Evolutionary conservation across 306 rosid species (phyloP).

Genomic region (Cicer arietinum): DNA sequence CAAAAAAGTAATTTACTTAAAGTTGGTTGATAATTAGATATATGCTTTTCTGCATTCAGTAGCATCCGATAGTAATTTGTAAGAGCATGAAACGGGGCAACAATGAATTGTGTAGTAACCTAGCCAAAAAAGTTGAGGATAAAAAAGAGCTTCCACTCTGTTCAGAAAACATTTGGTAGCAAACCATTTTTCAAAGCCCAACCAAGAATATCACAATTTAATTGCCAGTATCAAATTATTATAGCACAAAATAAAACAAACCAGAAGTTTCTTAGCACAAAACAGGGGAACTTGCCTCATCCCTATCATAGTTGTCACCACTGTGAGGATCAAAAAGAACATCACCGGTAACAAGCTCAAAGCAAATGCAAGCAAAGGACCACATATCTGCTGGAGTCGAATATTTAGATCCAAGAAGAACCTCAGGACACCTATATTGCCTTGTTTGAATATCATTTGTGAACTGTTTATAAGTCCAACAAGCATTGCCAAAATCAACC

Average conservation of each 20-base stretch:
- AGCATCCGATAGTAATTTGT: not conserved
- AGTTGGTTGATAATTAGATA: not conserved
- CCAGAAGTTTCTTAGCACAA: not conserved
- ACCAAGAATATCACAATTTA: not conserved
- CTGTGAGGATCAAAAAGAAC: constrained; percentile 91
- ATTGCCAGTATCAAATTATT: constrained; percentile 12
- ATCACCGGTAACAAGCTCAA: constrained; percentile 63
- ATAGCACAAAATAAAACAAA: constrained; percentile 27
- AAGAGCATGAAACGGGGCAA: not conserved
- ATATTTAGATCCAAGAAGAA: constrained; percentile 85
- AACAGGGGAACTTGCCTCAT: constrained; percentile 62
- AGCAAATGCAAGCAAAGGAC: constrained; percentile 79
- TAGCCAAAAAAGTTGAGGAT: not conserved
- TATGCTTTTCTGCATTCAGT: not conserved
- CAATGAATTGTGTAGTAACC: not conserved
- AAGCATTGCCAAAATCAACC: constrained; percentile 93
- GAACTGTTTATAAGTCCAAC: constrained; percentile 94
- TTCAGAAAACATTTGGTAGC: constrained; percentile 4
- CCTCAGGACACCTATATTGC: constrained; percentile 94
- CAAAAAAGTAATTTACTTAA: constrained; percentile 10
- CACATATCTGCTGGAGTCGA: constrained; percentile 86
- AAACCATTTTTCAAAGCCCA: constrained; percentile 9
- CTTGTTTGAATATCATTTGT: constrained; percentile 90
- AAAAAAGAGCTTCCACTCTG: not conserved
- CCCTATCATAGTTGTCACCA: constrained; percentile 83